Evolutionary conservation across 2,329 filamentous ascomycete species (phyloP).

Genomic region (Elsinoe australis): DNA sequence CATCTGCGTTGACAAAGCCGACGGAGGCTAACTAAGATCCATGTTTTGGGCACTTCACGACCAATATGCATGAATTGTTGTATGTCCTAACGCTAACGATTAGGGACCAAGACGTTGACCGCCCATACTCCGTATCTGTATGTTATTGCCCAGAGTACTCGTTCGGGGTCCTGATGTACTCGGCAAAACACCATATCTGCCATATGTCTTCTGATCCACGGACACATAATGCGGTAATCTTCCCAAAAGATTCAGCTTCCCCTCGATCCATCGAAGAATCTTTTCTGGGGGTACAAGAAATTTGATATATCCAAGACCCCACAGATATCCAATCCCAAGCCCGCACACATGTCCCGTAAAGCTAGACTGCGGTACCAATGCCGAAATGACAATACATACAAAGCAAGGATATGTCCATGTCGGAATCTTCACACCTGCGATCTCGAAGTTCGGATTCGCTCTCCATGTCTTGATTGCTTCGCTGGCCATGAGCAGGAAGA

Average conservation of each 20-base stretch:
- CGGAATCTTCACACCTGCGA: slow-evolving; percentile 64
- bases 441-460: slow-evolving; percentile 66
- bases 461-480: slow-evolving; percentile 82
- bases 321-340: slow-evolving; percentile 75
- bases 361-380: slow-evolving; percentile 72
- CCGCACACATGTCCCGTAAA: slow-evolving; percentile 81
- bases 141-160: slow-evolving; percentile 3
- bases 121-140: slow-evolving; percentile 11
- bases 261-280: slow-evolving; percentile 79
- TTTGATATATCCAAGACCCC: slow-evolving; percentile 81
- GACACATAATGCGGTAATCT: slow-evolving; percentile 86
- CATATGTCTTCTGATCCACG: slow-evolving; percentile 92
- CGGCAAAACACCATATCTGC: slow-evolving; percentile 81
- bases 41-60: neutral
- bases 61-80: neutral
- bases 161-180: slow-evolving; percentile 23
- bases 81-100: neutral
- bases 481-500: slow-evolving; percentile 76
- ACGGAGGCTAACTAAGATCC: too few species aligned
- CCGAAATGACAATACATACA: slow-evolving; percentile 63
- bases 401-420: slow-evolving; percentile 88
- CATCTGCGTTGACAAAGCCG: too few species aligned
- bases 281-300: slow-evolving; percentile 85
- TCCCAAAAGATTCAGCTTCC: slow-evolving; percentile 74
- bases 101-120: slow-evolving; percentile 12